These are phyloP conservation scores for Globisporangium spinosum DNA, from an alignment of 352 stramenopile genomes.

Conservation along the genomic window DNA sequence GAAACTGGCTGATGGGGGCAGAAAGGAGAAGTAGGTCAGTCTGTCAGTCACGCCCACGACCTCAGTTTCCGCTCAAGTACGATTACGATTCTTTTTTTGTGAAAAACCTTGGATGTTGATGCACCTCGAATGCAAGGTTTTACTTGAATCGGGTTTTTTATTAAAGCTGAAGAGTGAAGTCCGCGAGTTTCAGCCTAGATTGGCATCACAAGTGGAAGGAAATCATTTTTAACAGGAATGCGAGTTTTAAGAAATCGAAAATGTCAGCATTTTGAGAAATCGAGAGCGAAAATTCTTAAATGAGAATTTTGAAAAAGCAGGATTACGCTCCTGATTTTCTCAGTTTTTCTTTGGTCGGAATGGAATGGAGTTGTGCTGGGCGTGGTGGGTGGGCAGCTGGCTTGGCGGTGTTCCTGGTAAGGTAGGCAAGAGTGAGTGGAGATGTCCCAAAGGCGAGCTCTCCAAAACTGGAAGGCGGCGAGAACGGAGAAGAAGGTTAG, in stretches of 20 bases:
- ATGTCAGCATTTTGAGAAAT: background rate
- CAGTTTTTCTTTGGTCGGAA: background rate
- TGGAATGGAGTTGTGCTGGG: too few relatives aligned
- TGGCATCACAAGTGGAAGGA: background rate
- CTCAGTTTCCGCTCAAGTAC: conserved; percentile 5
- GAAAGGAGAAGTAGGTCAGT: conserved; percentile 1
- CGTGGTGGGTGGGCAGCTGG: background rate
- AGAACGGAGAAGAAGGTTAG: background rate
- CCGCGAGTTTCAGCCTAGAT: background rate
- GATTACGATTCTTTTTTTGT: conserved; percentile 1
- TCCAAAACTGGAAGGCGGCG: too few relatives aligned
- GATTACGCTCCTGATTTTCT: background rate
- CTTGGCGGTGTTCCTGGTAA: background rate
- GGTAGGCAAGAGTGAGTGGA: background rate
- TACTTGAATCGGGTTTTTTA: background rate
- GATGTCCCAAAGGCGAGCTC: too few relatives aligned
- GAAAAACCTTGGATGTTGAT: background rate
- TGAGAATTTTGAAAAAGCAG: background rate
- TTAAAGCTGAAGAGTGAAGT: background rate
- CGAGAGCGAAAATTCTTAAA: background rate
- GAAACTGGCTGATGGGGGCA: conserved; percentile 1
- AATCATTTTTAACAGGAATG: background rate
- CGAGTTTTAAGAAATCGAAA: background rate
- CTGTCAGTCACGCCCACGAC: background rate
- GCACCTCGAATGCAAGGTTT: background rate